A percentile compares a stretch with the other conserved stretches of the same genome.
Evolutionary conservation across 1,284 basidiomycete species (phyloP).

Genomic region (Ganoderma meredithae): DNA sequence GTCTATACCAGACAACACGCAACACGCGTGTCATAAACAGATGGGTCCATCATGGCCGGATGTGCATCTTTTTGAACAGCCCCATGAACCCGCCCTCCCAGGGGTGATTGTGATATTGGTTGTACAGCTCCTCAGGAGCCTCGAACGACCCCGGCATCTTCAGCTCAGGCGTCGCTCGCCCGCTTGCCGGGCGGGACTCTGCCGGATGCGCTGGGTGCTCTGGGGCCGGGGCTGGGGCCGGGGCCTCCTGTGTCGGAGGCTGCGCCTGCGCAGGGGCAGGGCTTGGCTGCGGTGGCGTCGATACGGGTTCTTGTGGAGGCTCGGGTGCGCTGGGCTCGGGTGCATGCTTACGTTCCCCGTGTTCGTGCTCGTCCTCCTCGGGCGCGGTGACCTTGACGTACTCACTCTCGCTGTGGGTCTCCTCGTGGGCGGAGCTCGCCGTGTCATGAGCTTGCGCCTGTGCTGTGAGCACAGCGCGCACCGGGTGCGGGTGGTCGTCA

Average conservation of each 20-base stretch:
- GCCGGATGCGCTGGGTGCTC: no score
- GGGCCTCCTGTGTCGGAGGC: conserved; percentile 1
- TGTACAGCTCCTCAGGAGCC: conserved; percentile 30
- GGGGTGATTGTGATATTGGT: conserved; percentile 30
- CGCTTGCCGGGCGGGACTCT: background rate
- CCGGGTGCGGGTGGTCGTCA: conserved; percentile 32
- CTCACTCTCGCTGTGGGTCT: conserved; percentile 38
- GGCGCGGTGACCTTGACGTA: conserved; percentile 39
- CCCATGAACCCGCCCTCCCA: conserved; percentile 32
- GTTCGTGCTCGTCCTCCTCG: conserved; percentile 33
- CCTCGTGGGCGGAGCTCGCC: background rate
- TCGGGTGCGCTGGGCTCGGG: conserved; percentile 18
- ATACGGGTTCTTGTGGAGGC: conserved; percentile 37
- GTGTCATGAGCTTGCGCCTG: background rate
- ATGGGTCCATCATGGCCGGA: conserved; percentile 27
- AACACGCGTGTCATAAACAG: background rate
- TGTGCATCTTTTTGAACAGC: conserved; percentile 35
- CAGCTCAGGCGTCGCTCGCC: conserved; percentile 45
- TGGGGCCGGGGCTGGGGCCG: background rate
- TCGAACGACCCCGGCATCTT: conserved; percentile 59
- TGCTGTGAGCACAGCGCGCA: conserved; percentile 2
- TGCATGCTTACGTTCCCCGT: background rate
- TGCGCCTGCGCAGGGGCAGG: conserved; percentile 13
- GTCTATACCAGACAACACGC: background rate
- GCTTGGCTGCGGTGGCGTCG: conserved; percentile 23